Evolutionary conservation across 1,139 yeast genomes (phyloP).

Genomic region (Saccharomycopsis phalli): DNA sequence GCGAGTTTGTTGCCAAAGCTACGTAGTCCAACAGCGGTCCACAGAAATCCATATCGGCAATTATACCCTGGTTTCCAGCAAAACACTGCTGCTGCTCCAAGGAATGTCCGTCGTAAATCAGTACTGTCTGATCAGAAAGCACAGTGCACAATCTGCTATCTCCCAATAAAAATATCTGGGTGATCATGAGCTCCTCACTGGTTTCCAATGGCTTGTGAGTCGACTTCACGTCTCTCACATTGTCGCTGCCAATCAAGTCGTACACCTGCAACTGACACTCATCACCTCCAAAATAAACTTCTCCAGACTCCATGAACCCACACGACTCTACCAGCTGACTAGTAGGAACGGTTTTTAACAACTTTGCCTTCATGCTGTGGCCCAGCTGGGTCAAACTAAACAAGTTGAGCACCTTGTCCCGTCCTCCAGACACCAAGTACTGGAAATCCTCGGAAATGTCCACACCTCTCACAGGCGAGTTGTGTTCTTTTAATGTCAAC

Average conservation of each 20-base stretch:
- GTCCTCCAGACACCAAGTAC: slow-evolving; percentile 69
- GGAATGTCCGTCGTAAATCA: slow-evolving; percentile 33
- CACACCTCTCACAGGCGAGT: slow-evolving; percentile 79
- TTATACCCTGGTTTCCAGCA: slow-evolving; percentile 94
- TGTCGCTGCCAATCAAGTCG: slow-evolving; percentile 24
- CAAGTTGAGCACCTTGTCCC: slow-evolving; percentile 67
- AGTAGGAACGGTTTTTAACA: slow-evolving; percentile 60
- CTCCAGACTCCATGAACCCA: slow-evolving; percentile 43
- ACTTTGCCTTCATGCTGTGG: slow-evolving; percentile 31
- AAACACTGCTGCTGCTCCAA: slow-evolving; percentile 45
- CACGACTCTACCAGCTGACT: slow-evolving; percentile 74
- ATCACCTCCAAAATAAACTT: slow-evolving; percentile 51
- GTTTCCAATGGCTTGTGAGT: slow-evolving; percentile 45
- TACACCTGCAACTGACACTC: slow-evolving; percentile 17
- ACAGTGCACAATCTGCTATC: slow-evolving; percentile 34
- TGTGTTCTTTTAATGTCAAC: slow-evolving; percentile 63
- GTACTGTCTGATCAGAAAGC: slow-evolving; percentile 77
- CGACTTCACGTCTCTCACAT: slow-evolving; percentile 31
- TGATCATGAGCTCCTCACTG: slow-evolving; percentile 60
- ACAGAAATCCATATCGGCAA: slow-evolving; percentile 76
- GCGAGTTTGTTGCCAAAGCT: slow-evolving; percentile 91
- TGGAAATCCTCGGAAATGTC: slow-evolving; percentile 49
- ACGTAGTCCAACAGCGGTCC: slow-evolving; percentile 50
- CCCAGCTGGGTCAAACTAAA: neutral
- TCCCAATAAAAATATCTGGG: slow-evolving; percentile 27